Percentiles rank a stretch among this genome's conserved stretches.
Conservation (phyloP, 179 eudicot species). For the Beta macrorhiza region DNA sequence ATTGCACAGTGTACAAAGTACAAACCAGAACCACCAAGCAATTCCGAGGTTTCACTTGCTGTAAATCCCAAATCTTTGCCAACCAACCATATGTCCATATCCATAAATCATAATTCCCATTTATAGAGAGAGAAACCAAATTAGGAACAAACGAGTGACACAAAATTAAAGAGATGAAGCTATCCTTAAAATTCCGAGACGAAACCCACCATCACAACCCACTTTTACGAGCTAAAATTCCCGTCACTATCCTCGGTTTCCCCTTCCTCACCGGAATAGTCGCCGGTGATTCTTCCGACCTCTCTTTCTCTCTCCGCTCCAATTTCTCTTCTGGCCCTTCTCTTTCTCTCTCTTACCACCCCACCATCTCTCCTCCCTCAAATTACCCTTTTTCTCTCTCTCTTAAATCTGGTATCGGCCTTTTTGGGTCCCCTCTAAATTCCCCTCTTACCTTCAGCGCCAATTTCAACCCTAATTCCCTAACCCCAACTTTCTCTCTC, state of each 20-base stretch:
- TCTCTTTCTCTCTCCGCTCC: constrained; percentile 66
- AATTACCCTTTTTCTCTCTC: constrained; percentile 53
- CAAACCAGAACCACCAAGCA: neutral
- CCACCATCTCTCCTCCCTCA: constrained; percentile 52
- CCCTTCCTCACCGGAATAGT: constrained; percentile 66
- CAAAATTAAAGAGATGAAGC: constrained; percentile 42
- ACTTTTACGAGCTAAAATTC: constrained; percentile 77
- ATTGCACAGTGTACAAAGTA: neutral
- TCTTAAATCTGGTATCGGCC: constrained; percentile 68
- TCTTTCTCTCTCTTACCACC: constrained; percentile 64
- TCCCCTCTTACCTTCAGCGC: constrained; percentile 77
- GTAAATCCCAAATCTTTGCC: neutral
- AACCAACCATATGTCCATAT: neutral
- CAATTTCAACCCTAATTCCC: constrained; percentile 48
- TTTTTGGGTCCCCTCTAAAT: constrained; percentile 68
- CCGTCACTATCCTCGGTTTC: constrained; percentile 59
- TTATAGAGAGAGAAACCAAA: neutral
- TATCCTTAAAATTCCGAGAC: constrained; percentile 63
- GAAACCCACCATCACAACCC: constrained; percentile 40
- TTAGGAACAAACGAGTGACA: neutral
- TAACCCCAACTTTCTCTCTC: constrained; percentile 61
- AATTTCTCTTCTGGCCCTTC: constrained; percentile 71
- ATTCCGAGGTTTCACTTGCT: neutral
- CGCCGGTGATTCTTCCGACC: constrained; percentile 70
- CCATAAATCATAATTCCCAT: too few species aligned